These are phyloP conservation scores for Trametes pubescens DNA, from an alignment of 1,284 basidiomycete species.

Conservation along the genomic window DNA sequence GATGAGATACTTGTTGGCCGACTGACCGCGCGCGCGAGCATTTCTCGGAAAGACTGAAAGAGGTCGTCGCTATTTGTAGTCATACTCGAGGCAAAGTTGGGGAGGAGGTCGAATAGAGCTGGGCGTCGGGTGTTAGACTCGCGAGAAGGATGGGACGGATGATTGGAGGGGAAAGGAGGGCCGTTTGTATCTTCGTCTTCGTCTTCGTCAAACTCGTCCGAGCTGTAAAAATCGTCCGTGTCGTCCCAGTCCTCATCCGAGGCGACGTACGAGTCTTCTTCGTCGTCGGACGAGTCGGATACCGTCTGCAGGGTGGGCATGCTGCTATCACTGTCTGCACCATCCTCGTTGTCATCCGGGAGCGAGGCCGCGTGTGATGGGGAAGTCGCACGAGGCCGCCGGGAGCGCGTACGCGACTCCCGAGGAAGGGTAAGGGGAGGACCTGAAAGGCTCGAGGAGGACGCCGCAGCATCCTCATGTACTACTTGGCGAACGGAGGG, in stretches of 20 bases:
- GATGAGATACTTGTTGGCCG: no score
- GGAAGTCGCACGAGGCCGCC: not conserved
- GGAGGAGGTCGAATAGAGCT: not conserved
- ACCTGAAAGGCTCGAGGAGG: not conserved
- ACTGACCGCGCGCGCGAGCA: constrained; percentile 29
- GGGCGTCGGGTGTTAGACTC: not conserved
- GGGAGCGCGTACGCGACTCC: not conserved
- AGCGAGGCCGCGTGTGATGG: not conserved
- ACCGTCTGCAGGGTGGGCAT: constrained; percentile 41
- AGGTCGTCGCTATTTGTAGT: not conserved
- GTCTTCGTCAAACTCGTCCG: constrained; percentile 20
- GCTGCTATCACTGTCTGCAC: constrained; percentile 35
- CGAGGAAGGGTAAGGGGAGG: not conserved
- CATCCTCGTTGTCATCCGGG: constrained; percentile 14
- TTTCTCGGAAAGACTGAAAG: constrained; percentile 12
- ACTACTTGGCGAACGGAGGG: not conserved
- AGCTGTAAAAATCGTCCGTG: constrained; percentile 6
- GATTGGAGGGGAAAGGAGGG: not conserved
- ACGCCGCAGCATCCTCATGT: not conserved
- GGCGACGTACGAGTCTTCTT: constrained; percentile 21
- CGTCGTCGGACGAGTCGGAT: constrained; percentile 38
- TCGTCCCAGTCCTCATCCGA: constrained; percentile 29
- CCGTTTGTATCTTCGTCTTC: constrained; percentile 15
- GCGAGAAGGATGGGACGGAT: not conserved
- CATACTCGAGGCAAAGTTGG: not conserved